Percentiles rank a stretch among this genome's conserved stretches.
phyloP scores from a whole-genome alignment of 306 rosid species.

The Astragalus glycyphyllos region DNA sequence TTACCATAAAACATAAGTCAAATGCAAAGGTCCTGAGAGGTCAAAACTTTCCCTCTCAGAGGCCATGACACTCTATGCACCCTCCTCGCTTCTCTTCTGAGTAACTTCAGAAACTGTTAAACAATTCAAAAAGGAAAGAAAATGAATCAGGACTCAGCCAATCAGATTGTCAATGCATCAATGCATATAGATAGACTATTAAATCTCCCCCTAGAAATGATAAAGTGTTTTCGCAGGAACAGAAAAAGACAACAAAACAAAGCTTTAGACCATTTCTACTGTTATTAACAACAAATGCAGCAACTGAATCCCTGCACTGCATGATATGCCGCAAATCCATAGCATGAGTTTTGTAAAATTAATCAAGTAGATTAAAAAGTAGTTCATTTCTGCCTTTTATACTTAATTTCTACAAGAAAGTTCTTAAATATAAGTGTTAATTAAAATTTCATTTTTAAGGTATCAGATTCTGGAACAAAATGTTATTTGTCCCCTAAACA shows the following conservation, averaged over 20 bases:
- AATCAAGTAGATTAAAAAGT: slow-evolving; percentile 1
- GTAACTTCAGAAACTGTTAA: slow-evolving; percentile 42
- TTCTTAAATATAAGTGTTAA: background rate
- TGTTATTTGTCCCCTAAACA: too few relatives aligned
- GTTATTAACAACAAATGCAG: background rate
- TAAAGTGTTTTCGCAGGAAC: slow-evolving; percentile 7
- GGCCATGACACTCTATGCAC: slow-evolving; percentile 51
- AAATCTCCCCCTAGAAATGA: slow-evolving; percentile 13
- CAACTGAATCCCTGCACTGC: slow-evolving; percentile 18
- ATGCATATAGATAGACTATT: background rate
- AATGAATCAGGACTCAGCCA: slow-evolving; percentile 18
- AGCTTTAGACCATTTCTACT: background rate
- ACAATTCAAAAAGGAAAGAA: slow-evolving; percentile 25
- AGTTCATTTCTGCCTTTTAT: background rate
- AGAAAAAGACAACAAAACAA: background rate
- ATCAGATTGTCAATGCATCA: background rate
- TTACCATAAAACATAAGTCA: slow-evolving; percentile 80
- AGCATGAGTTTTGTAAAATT: slow-evolving; percentile 4
- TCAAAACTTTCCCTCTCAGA: slow-evolving; percentile 78
- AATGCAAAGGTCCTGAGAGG: slow-evolving; percentile 83
- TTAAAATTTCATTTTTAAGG: slow-evolving; percentile 20
- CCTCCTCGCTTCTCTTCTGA: slow-evolving; percentile 33
- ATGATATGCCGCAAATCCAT: slow-evolving; percentile 4
- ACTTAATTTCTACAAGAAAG: background rate
- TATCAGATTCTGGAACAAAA: slow-evolving; percentile 1